Evolutionary conservation across 2,329 filamentous ascomycete species (phyloP), one percentile per base, ranked within the genome.

Genomic region (Aspergillus sp.): DNA sequence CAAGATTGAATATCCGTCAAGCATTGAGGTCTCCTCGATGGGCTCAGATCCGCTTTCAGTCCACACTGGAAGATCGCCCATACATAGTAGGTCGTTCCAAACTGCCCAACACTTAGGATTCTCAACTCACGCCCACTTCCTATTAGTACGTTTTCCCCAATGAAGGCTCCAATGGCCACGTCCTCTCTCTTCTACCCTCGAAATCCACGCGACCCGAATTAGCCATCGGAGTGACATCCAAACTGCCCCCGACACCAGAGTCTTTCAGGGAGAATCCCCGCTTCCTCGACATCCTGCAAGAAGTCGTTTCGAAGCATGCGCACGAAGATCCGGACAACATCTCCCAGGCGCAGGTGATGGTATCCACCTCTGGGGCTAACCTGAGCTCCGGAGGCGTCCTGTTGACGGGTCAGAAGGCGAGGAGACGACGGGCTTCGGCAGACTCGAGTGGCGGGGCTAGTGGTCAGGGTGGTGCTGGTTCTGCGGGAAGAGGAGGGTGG

Each of bases 331-430:
- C 78, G 0, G 71, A 73, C 19, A 74, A 81, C 7, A 69, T 77
- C 50, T 74, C 75, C 2, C 78, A 82, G 63, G 80, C 80, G 3
- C 71, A 76, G 35, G 76, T 79, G 45, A 82, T 80, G 68, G 74
- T 75, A 4, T 81, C 78, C 2, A 75, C 76, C 2, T 72, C 77
- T 4, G 80, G 79, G 26, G 74, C 76, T 33, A 73, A 73, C 29
- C 63, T 81, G 10, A 73, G 71, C 36, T 71, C 70, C 5, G 75
- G 75, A 9, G 75, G 75, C 29, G 65, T 72, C 29, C 67, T 77
- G 53, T 69, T 75, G 54, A 64, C 70, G 29, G 60, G 52, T 35
- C 57, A 53, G 34, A 63, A 54, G 50, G 52, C 61, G 57, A 57
- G 62, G 32, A 57, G 55, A 56, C 58, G 51, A 41, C 62, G 68